Evolutionary conservation across 2,329 filamentous ascomycete species (phyloP), one percentile per base, ranked within the genome.

Genomic region (Fusarium succisae): DNA sequence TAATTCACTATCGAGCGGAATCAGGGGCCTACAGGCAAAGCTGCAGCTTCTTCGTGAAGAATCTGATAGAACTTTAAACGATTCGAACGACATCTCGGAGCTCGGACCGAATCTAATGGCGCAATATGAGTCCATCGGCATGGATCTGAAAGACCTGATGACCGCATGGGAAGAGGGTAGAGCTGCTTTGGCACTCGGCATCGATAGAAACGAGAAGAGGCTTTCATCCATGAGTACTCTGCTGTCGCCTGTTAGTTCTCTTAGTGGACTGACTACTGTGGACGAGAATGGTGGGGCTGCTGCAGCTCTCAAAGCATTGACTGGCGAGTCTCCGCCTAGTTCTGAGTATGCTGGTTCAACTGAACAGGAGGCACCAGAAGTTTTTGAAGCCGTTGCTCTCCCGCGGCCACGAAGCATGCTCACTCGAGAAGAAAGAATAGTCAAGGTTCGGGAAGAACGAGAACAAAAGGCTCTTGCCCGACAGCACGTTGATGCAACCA

Each of bases 91-190:
- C 76, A 90, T 94, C 24, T 90, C 91, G 8, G 93, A 97, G 74
- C 88, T 98, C 22, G 94, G 93, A 1, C 89, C 92, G 2, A 91
- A 91, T 71, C 87, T 98, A 44, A 92, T 98, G 87, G 85, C 91
- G 28, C 96, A 98, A 79, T 99, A 98, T 82, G 96, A 99, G 64
- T 96, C 95, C 9, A 97, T 99, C 72, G 96, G 96, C 6, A 87
- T 91, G 32, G 96, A 99, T 79, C 87, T 99, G 50, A 92, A 92
- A 80, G 89, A 92, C 48, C 85, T 98, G 56, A 91, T 95, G 82
- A 88, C 93, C 72, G 93, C 94, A 72, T 98, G 95, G 95, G 94
- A 97, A 78, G 90, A 92, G 59, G 96, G 96, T 57, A 96, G 93
- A 81, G 89, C 92, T n/a, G 91, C 94, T 11, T 86, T 99, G 59